phyloP scores from a whole-genome alignment of 331 rosid species.

The Pyrus hybrid region DNA sequence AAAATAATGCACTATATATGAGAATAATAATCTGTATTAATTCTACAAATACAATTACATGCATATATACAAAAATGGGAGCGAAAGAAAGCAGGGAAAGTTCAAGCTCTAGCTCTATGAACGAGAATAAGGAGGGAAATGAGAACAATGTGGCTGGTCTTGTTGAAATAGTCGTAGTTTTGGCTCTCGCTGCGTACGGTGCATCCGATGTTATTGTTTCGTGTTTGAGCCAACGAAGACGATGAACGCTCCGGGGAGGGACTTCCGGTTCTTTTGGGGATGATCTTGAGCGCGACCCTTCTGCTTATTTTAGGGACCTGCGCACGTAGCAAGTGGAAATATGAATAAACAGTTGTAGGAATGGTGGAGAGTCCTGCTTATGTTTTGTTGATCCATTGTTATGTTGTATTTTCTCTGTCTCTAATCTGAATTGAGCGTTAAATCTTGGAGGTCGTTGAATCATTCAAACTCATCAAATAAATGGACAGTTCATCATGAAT shows the following conservation, averaged over 20 bases:
- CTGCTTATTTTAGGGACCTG: neutral
- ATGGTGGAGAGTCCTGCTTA: too few relatives aligned
- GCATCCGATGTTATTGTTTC: neutral
- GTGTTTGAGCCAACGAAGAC: neutral
- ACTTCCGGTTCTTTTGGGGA: neutral
- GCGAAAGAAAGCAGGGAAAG: neutral
- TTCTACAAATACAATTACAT: too few relatives aligned
- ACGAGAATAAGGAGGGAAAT: neutral
- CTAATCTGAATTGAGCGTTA: too few relatives aligned
- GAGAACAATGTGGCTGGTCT: neutral
- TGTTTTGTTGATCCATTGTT: too few relatives aligned
- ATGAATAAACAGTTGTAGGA: neutral
- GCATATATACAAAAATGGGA: neutral
- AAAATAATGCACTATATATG: too few relatives aligned
- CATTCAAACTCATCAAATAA: too few relatives aligned
- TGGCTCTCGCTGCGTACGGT: neutral
- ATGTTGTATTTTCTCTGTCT: too few relatives aligned
- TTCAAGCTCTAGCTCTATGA: neutral
- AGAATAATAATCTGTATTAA: too few relatives aligned
- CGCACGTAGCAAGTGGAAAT: neutral
- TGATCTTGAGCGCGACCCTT: neutral
- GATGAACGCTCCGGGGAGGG: conserved; percentile 15
- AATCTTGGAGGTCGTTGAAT: too few relatives aligned
- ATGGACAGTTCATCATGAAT: too few relatives aligned
- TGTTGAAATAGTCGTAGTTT: neutral